These are phyloP conservation scores for Candida nitratophila DNA, from an alignment of 805 yeast genomes.

Conservation along the genomic window DNA sequence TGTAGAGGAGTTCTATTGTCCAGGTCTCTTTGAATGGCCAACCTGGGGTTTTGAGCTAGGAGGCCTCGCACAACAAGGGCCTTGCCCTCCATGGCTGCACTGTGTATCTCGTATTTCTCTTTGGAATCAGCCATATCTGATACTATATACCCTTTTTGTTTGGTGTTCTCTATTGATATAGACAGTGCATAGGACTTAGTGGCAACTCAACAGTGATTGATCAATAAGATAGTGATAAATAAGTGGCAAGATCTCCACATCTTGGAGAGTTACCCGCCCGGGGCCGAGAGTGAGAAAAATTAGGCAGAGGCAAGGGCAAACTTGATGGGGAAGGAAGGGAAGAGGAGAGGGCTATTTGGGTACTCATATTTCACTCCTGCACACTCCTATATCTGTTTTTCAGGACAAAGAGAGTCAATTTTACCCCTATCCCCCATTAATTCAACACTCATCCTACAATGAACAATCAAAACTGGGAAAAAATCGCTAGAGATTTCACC, in stretches of 20 bases:
- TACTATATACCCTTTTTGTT: no score
- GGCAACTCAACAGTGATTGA: no score
- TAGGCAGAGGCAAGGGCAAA: background rate
- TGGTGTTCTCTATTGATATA: no score
- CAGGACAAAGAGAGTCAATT: background rate
- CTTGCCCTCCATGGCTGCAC: conserved; percentile 63
- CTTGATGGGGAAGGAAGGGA: background rate
- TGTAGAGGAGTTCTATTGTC: conserved; percentile 80
- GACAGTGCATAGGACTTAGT: no score
- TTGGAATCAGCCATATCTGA: conserved; percentile 3
- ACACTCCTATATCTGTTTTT: no score
- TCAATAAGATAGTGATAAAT: no score
- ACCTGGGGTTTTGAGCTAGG: conserved; percentile 41
- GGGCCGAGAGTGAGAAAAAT: background rate
- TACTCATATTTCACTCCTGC: no score
- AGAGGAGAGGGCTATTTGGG: background rate
- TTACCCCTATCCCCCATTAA: background rate
- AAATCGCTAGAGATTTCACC: conserved; percentile 43
- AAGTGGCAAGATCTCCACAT: no score
- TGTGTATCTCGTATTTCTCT: conserved; percentile 34
- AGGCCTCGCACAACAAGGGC: conserved; percentile 42
- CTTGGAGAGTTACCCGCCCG: background rate
- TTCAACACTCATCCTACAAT: background rate
- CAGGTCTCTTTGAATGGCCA: conserved; percentile 45
- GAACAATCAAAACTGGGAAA: conserved; percentile 42